A percentile compares a stretch with the other conserved stretches of the same genome.
Conservation (phyloP, 2,329 filamentous ascomycete species). For the Geosmithia morbida region DNA sequence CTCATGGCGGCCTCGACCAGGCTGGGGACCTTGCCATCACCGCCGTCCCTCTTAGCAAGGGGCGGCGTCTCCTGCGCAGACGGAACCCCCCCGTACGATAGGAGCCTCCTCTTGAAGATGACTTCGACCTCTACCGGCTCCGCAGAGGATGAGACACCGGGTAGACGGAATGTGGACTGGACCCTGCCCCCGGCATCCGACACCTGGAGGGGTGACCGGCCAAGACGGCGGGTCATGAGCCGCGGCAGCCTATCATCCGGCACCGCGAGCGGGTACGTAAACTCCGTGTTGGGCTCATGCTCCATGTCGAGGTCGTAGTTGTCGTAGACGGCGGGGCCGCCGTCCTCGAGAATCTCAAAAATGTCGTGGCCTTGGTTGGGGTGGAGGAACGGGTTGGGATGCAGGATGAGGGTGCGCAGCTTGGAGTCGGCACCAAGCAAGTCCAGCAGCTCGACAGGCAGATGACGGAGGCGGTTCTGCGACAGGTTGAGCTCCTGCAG, state of each 20-base stretch:
- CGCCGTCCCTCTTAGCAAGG: neutral
- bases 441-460: constrained; percentile 49
- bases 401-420: constrained; percentile 37
- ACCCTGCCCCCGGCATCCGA: constrained; percentile 13
- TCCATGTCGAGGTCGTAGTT: constrained; percentile 1
- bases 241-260: constrained; percentile 4
- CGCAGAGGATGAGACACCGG: neutral
- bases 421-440: constrained; percentile 30
- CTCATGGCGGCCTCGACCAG: constrained; percentile 35
- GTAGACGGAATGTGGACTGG: constrained; percentile 15
- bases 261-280: constrained; percentile 3
- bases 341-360: neutral
- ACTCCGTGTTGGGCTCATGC: constrained; percentile 1
- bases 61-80: constrained; percentile 8
- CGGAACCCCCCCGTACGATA: neutral
- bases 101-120: neutral
- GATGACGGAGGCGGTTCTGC: constrained; percentile 42
- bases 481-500: constrained; percentile 51
- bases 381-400: constrained; percentile 49
- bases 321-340: neutral
- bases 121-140: constrained; percentile 1
- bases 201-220: constrained; percentile 16
- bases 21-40: constrained; percentile 22
- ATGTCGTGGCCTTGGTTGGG: constrained; percentile 8
- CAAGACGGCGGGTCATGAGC: constrained; percentile 11